Percentiles rank a stretch among this genome's conserved stretches.
These are phyloP conservation scores for Cucurbita maxima DNA, from an alignment of 306 rosid species.

Conservation along the genomic window DNA sequence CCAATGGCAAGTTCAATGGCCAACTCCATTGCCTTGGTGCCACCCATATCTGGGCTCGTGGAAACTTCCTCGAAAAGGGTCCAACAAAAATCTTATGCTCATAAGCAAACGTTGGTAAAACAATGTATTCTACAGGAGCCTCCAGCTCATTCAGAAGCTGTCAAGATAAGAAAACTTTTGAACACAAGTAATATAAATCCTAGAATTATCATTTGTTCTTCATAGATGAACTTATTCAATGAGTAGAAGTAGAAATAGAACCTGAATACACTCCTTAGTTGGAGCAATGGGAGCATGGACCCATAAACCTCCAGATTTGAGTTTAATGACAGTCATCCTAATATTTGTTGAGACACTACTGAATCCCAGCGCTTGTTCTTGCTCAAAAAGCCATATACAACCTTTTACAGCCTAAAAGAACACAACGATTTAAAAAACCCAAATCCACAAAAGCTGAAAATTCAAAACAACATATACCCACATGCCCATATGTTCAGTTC, in stretches of 20 bases:
- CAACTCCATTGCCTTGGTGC: slow-evolving; percentile 99
- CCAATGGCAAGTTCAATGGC: slow-evolving; percentile 89
- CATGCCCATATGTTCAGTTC: background rate
- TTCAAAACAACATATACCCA: background rate
- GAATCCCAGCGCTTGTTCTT: slow-evolving; percentile 97
- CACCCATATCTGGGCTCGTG: slow-evolving; percentile 83
- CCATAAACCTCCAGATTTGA: slow-evolving; percentile 93
- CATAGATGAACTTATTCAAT: background rate
- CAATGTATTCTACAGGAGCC: slow-evolving; percentile 75
- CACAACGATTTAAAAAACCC: slow-evolving; percentile 3
- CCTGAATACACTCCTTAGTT: slow-evolving; percentile 95
- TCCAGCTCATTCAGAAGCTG: slow-evolving; percentile 81
- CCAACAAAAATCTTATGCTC: slow-evolving; percentile 95
- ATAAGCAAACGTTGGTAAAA: slow-evolving; percentile 87
- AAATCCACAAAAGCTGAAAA: slow-evolving; percentile 1
- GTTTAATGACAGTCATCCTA: slow-evolving; percentile 90
- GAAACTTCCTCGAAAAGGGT: slow-evolving; percentile 87
- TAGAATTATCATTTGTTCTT: background rate
- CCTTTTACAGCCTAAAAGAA: slow-evolving; percentile 66
- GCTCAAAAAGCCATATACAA: slow-evolving; percentile 84
- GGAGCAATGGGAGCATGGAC: slow-evolving; percentile 97
- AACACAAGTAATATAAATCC: background rate
- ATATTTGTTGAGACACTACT: slow-evolving; percentile 97
- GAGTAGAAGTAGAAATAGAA: slow-evolving; percentile 11
- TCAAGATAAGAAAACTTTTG: slow-evolving; percentile 12